Evolutionary conservation across 23 red algal species (phyloP), one percentile per base, ranked within the genome.

Genomic region (Gracilaria domingensis): DNA sequence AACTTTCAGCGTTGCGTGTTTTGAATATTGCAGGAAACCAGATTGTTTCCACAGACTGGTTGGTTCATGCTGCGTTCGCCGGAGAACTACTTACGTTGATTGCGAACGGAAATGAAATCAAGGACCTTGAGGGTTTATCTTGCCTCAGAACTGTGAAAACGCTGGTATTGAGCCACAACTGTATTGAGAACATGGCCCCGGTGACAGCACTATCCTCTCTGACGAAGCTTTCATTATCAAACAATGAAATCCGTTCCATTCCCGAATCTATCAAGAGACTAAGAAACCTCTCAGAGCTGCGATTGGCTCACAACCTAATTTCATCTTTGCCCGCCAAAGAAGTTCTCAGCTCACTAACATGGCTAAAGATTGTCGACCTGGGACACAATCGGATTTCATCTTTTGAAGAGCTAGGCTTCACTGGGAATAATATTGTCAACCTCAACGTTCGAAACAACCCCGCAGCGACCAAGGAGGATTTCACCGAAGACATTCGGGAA

Each of bases 301-400:
- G 88, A 45, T 34, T 91, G 44, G 75, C 88, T 24, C 88, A 91
- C 77, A 91, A 91, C 54, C 75, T 75, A 56, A 81, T 91, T 18
- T 53, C 88, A 21, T 38, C 37, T 24, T 51, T 91, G 33, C 88
- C 88, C 16, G 8, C 56, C 2, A 53, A 38, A 37, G 39, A 75
- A 69, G 47, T 72, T 28, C 76, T 91, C 33, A 55, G 44, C 5
- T 36, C 44, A 44, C 26, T 91, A 18, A 60, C 75, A 24, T 26
- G 26, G 7, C 60, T 91, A 24, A 50, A 54, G 37, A 91, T 91
- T 75, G 6, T 91, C 18, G 88, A 91, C 57, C 17, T 91, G 13
- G 88, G 88, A 14, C 88, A 91, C 77, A 91, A 91, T 42, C 75
- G 79, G 12, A 66, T 91, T 58, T n/a, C 59, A 23, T 47, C 55